Conservation (phyloP, 176 grass and related monocot genomes). For the Bromus sterilis region DNA sequence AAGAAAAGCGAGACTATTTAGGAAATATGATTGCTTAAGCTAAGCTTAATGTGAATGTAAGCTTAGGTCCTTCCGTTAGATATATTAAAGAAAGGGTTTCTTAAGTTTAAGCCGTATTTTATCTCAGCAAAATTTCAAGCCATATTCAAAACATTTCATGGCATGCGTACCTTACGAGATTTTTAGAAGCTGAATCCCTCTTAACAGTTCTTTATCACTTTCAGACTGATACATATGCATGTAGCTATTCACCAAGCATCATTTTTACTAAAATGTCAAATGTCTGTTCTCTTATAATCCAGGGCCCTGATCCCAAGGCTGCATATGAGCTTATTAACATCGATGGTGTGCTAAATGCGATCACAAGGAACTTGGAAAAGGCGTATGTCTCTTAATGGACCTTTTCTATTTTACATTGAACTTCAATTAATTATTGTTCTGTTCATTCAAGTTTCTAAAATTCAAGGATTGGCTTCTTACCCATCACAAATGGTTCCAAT, state of each 20-base stretch:
- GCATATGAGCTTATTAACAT: constrained; percentile 66
- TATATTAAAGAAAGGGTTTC: not conserved
- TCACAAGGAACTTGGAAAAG: constrained; percentile 54
- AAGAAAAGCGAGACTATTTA: not conserved
- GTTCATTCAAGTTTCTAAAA: constrained; percentile 12
- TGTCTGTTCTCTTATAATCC: constrained; percentile 18
- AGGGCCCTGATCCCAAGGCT: constrained; percentile 85
- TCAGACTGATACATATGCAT: not conserved
- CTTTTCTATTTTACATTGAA: constrained; percentile 2
- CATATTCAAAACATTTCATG: not conserved
- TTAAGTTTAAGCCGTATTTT: not conserved
- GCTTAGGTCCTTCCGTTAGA: not conserved
- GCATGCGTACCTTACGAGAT: not conserved
- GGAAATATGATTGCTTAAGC: not conserved
- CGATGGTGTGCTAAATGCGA: constrained; percentile 59
- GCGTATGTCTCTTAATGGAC: constrained; percentile 48
- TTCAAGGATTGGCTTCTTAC: not conserved
- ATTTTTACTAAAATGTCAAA: constrained; percentile 15
- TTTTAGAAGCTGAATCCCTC: not conserved
- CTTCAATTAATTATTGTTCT: not conserved
- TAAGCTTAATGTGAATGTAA: not conserved
- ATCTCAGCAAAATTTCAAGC: not conserved
- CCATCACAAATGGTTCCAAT: not conserved
- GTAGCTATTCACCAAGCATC: not conserved
- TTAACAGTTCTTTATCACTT: not conserved